phyloP scores from a whole-genome alignment of 1,284 basidiomycete species.

The Singerocomus rubriflavus region DNA sequence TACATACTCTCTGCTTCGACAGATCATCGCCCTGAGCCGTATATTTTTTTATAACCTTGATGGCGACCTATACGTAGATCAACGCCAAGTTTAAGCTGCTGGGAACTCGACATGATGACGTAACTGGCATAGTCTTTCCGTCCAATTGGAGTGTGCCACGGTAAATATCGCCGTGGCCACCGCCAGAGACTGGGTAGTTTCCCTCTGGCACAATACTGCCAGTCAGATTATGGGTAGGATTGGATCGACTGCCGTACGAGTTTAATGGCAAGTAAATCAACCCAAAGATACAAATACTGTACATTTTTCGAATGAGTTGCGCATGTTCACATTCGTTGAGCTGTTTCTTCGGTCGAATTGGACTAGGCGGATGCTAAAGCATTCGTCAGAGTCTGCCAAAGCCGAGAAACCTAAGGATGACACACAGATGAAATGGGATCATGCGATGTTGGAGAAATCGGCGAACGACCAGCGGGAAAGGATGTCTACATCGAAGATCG shows the following conservation, averaged over 20 bases:
- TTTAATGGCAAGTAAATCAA: neutral
- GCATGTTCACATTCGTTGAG: conserved; percentile 6
- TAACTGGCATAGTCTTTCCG: conserved; percentile 17
- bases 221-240: conserved; percentile 16
- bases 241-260: conserved; percentile 13
- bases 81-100: neutral
- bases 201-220: conserved; percentile 12
- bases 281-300: neutral
- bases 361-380: conserved; percentile 5
- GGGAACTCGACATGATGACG: conserved; percentile 1
- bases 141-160: conserved; percentile 17
- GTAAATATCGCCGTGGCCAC: conserved; percentile 23
- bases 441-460: neutral
- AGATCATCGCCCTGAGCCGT: conserved; percentile 12
- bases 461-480: neutral
- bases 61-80: conserved; percentile 19
- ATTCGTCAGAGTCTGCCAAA: neutral
- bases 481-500: neutral
- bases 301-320: conserved; percentile 18
- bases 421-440: conserved; percentile 1
- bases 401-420: neutral
- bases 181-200: conserved; percentile 17
- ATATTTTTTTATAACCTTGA: conserved; percentile 26
- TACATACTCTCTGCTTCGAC: conserved; percentile 17
- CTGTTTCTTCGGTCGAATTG: neutral